Evolutionary conservation across 2,329 filamentous ascomycete species (phyloP).

Genomic region (Cytospora chrysosperma): DNA sequence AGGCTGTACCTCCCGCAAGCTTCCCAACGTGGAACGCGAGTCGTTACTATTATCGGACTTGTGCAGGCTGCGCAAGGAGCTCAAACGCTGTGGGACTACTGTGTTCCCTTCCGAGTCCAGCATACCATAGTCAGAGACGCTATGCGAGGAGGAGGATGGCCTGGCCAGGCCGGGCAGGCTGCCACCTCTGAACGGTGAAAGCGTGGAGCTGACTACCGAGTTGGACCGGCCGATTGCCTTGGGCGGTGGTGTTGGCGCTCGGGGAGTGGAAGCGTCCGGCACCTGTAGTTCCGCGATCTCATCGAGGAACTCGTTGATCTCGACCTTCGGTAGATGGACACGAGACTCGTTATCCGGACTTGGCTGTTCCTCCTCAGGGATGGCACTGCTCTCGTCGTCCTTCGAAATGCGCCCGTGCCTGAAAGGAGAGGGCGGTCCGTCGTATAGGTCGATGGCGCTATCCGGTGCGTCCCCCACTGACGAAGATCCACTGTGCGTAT

Average conservation of each 20-base stretch:
- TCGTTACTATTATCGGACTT: slow-evolving; percentile 14
- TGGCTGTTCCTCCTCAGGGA: slow-evolving; percentile 11
- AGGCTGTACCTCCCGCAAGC: slow-evolving; percentile 11
- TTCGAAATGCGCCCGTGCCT: slow-evolving; percentile 23
- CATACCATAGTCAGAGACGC: slow-evolving; percentile 18
- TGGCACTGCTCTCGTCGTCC: slow-evolving; percentile 7
- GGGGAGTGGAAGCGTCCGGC: slow-evolving; percentile 27
- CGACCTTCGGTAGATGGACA: slow-evolving; percentile 30
- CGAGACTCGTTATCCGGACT: slow-evolving; percentile 25
- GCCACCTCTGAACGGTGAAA: neutral
- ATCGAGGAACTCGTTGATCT: slow-evolving; percentile 33
- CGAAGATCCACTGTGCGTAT: slow-evolving; percentile 25
- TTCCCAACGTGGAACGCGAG: slow-evolving; percentile 19
- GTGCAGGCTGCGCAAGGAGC: slow-evolving; percentile 15
- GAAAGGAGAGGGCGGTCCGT: slow-evolving; percentile 29
- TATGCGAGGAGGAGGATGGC: slow-evolving; percentile 13
- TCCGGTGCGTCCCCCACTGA: slow-evolving; percentile 40
- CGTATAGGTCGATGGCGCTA: slow-evolving; percentile 41
- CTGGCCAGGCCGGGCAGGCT: slow-evolving; percentile 1
- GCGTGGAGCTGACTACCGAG: neutral
- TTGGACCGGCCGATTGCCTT: slow-evolving; percentile 26
- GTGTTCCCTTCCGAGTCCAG: slow-evolving; percentile 18
- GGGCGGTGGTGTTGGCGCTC: slow-evolving; percentile 32
- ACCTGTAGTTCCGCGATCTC: slow-evolving; percentile 27
- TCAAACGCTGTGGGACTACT: slow-evolving; percentile 14